Evolutionary conservation across 306 rosid species (phyloP).

Genomic region (Erythrophleum fordii): DNA sequence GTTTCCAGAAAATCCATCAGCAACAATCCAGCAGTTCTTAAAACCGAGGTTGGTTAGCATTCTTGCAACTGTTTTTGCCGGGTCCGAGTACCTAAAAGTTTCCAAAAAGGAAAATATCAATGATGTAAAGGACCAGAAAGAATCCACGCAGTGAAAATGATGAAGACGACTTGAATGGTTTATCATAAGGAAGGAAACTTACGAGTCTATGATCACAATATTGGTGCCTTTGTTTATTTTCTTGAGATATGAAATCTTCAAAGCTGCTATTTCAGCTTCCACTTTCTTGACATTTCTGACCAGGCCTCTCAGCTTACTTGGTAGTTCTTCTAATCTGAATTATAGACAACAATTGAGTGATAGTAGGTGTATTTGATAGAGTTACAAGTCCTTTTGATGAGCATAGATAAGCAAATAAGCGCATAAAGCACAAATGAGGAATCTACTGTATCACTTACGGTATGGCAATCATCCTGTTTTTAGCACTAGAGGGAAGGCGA

Average conservation of each 20-base stretch:
- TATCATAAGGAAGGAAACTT: slow-evolving; percentile 38
- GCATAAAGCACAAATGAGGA: not conserved
- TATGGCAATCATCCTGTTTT: slow-evolving; percentile 71
- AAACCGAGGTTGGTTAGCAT: slow-evolving; percentile 72
- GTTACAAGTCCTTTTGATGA: not conserved
- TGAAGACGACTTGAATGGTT: not conserved
- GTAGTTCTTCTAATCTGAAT: slow-evolving; percentile 87
- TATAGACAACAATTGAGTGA: slow-evolving; percentile 21
- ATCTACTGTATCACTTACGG: slow-evolving; percentile 68
- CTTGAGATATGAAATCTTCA: slow-evolving; percentile 86
- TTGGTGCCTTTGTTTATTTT: slow-evolving; percentile 76
- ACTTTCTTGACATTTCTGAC: slow-evolving; percentile 82
- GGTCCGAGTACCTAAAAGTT: slow-evolving; percentile 71
- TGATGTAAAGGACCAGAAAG: not conserved
- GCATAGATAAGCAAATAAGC: slow-evolving; percentile 12
- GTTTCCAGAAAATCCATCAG: slow-evolving; percentile 89
- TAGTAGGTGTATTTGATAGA: not conserved
- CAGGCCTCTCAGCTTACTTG: slow-evolving; percentile 73
- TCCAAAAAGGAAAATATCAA: not conserved
- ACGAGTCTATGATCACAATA: slow-evolving; percentile 86
- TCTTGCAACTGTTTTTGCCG: slow-evolving; percentile 81
- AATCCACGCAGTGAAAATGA: not conserved
- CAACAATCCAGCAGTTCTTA: slow-evolving; percentile 70
- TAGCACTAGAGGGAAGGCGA: slow-evolving; percentile 85
- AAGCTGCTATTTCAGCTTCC: slow-evolving; percentile 88